phyloP scores from a whole-genome alignment of 805 yeast species.

The Alloascoidea hylecoeti region DNA sequence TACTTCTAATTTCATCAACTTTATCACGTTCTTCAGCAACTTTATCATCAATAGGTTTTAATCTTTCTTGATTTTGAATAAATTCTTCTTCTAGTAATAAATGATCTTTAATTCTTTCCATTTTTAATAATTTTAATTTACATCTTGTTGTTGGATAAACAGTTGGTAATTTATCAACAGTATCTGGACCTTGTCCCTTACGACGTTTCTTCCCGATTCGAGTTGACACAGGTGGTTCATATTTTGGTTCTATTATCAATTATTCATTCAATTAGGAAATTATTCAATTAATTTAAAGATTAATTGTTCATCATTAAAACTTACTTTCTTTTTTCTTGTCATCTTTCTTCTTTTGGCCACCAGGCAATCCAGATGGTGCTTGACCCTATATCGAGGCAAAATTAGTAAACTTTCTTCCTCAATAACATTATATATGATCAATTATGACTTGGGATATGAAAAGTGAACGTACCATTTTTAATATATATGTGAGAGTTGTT shows the following conservation, averaged over 20 bases:
- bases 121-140: conserved; percentile 74
- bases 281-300: neutral
- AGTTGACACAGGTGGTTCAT: conserved; percentile 96
- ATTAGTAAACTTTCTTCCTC: no score
- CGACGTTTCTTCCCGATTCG: conserved; percentile 80
- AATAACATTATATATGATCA: no score
- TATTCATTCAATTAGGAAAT: neutral
- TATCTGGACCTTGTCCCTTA: conserved; percentile 81
- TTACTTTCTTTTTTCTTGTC: conserved; percentile 15
- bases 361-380: conserved; percentile 3
- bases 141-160: conserved; percentile 92
- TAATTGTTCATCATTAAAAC: conserved; percentile 5
- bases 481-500: no score
- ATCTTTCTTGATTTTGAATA: conserved; percentile 85
- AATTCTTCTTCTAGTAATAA: conserved; percentile 89
- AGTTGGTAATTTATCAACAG: conserved; percentile 70
- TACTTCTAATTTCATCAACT: conserved; percentile 90
- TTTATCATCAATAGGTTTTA: conserved; percentile 93
- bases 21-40: conserved; percentile 93
- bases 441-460: no score
- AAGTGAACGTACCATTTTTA: no score
- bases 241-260: conserved; percentile 66
- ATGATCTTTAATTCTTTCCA: conserved; percentile 96
- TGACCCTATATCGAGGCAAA: conserved; percentile 3
- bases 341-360: conserved; percentile 2